Evolutionary conservation across 495 filamentous ascomycete species (phyloP).

Genomic region (Friedmanniomyces simplex): DNA sequence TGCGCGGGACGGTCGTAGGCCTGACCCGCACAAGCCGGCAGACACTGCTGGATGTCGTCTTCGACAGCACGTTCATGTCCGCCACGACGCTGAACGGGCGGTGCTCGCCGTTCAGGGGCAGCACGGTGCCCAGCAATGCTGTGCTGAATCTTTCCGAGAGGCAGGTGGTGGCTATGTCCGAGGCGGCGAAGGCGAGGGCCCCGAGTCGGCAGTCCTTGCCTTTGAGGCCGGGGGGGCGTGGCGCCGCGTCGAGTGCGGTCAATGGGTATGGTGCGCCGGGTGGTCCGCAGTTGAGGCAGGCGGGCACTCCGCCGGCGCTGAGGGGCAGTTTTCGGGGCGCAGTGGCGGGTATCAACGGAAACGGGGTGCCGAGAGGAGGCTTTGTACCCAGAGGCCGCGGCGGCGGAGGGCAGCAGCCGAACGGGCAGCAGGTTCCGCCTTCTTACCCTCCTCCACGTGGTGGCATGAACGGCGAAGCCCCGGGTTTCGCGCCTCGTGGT

Average conservation of each 20-base stretch:
- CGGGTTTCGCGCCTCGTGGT: constrained; percentile 9
- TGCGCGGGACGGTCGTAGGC: constrained; percentile 83
- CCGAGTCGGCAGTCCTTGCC: constrained; percentile 47
- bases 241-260: constrained; percentile 29
- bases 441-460: constrained; percentile 8
- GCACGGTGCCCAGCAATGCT: constrained; percentile 71
- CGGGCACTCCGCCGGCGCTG: constrained; percentile 56
- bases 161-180: constrained; percentile 67
- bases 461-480: constrained; percentile 11
- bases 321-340: constrained; percentile 64
- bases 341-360: constrained; percentile 36
- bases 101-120: constrained; percentile 91
- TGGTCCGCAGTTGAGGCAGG: constrained; percentile 56
- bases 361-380: constrained; percentile 29
- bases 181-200: constrained; percentile 48
- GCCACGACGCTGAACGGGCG: constrained; percentile 80
- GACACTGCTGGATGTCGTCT: constrained; percentile 80
- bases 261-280: constrained; percentile 41
- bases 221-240: constrained; percentile 24
- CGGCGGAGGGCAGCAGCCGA: background rate
- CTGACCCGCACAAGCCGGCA: constrained; percentile 74
- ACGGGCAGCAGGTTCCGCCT: constrained; percentile 19
- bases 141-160: constrained; percentile 78
- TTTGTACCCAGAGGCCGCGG: constrained; percentile 19
- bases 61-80: constrained; percentile 91